Base-by-base conservation (phyloP, 2,329 filamentous ascomycete species). In the Massarina eburnea region DNA sequence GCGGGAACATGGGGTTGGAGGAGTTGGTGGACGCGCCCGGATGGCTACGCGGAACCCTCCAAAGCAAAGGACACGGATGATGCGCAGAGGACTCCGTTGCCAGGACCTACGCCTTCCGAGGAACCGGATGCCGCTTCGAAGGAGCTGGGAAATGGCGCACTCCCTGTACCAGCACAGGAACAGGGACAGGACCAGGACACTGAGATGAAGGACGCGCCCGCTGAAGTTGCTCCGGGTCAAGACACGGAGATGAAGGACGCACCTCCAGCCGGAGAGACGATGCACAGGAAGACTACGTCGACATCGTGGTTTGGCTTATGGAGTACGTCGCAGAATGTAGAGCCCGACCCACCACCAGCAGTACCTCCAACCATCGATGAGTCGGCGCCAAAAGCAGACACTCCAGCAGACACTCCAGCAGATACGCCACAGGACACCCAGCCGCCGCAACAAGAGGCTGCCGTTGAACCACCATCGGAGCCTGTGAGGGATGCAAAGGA, bases 21-120 rank as follows among this genome's bases (percentile, higher is more conserved):
- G 30, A 72, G 73, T 18, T 78, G 75, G 75, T 78, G 76, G 76
- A 77, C 75, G 12, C 59, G 74, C 22, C 76, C 76, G 5, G 76
- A 78, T 53, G 74, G 71, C 1, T 76, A 76, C 45, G 46, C 60
- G 14, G 71, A 74, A n/a, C 61, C 62, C n/a, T 45, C 45, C 3
- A 70, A 70, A 43, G 53, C 59, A n/a, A 66, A 48, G 45, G 58
- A 50, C 18, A 58, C 57, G 6, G 62, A 70, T 17, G 70, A 70
- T 27, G 73, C 74, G 3, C 70, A 63, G 38, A 66, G 51, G 35
- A 75, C 71, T 4, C 72, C 73, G 4, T 46, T 76, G 24, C 73
- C 74, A 8, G 68, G 64, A 4, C 49, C 55, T 3, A 68, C 67
- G 3, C 67, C 68, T 1, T 65, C 62, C 26, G 68, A 71, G 37